Conservation (phyloP, 2,329 filamentous ascomycete species). For the Trichoderma sp. region DNA sequence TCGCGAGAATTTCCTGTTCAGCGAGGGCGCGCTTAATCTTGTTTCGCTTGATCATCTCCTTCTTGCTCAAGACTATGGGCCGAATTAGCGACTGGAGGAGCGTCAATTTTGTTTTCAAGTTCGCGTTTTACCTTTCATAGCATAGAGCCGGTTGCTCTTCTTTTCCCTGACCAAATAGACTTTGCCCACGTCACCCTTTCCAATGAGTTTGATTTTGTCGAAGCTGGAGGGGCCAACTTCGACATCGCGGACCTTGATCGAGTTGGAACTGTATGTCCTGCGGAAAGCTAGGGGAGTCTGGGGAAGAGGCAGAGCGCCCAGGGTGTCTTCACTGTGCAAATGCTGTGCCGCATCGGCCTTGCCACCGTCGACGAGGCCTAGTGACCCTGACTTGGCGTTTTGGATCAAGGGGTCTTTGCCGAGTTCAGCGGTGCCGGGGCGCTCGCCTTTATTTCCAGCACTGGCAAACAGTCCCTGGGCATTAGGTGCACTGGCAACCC, state of each 20-base stretch:
- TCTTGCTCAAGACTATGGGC: constrained; percentile 84
- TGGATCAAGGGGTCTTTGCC: constrained; percentile 72
- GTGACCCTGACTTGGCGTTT: constrained; percentile 44
- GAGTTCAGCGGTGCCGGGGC: constrained; percentile 80
- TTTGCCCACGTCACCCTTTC: constrained; percentile 97
- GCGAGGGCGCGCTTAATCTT: constrained; percentile 98
- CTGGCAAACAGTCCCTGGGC: constrained; percentile 83
- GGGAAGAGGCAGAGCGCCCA: constrained; percentile 62
- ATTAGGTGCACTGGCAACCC: constrained; percentile 95
- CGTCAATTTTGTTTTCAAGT: neutral
- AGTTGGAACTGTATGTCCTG: constrained; percentile 97
- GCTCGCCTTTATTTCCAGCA: constrained; percentile 45
- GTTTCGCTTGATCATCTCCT: constrained; percentile 99
- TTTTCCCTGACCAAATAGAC: constrained; percentile 97
- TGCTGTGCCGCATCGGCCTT: constrained; percentile 34
- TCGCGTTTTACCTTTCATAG: constrained; percentile 81
- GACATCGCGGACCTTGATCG: constrained; percentile 96
- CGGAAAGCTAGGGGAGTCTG: constrained; percentile 74
- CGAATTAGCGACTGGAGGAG: neutral
- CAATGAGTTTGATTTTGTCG: constrained; percentile 99
- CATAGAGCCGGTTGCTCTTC: constrained; percentile 91
- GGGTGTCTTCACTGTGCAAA: constrained; percentile 47
- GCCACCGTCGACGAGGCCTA: constrained; percentile 35
- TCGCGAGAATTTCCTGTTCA: constrained; percentile 96
- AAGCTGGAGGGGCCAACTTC: constrained; percentile 95